Evolutionary conservation across 495 filamentous ascomycete species (phyloP), one percentile per base, ranked within the genome.

Genomic region (Physcia stellaris): DNA sequence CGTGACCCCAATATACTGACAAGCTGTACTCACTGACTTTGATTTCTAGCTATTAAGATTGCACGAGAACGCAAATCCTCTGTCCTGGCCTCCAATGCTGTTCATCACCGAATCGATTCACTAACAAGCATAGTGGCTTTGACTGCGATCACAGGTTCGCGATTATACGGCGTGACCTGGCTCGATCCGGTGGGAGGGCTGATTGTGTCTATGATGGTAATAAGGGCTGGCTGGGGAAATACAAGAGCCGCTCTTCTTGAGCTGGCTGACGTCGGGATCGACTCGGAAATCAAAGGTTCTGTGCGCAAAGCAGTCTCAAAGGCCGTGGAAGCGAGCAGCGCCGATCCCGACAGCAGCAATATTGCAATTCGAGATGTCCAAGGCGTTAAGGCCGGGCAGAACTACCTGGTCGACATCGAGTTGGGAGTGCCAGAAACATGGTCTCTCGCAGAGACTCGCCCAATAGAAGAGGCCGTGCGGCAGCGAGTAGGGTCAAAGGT

Each of bases 31-130:
- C 38, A 22, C 50, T 55, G 30, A 57, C 39, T 44, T 32, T 37
- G 22, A 39, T 24, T 24, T 26, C 11, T 20, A 94, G 86, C 87
- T 22, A 92, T 96, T 78, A 95, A 94, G 68, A 74, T 96, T 39
- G 88, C 90, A n/a, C 75, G 76, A 46, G 83, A 93, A 52, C 79
- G 86, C 50, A 93, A 94, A 54, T 94, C 86, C 2, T 88, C 86
- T 12, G 86, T 98, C 37, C 77, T 98, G n/a, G 86, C 88, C 16
- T 93, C 85, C 34, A 98, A 98, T 55, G 90, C 90, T 3, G 69
- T 93, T 45, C 90, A 98, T 59, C 90, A 98, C 65, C 83, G 90
- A 34, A 78, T 98, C 52, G 90, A 98, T 57, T 93, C 83, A 35
- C 70, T 95, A 17, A 96, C 90, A 0, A 84, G 86, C 34, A 80